These are phyloP conservation scores for Scheffersomyces stambukii DNA, from an alignment of 1,139 yeast species.

Conservation along the genomic window DNA sequence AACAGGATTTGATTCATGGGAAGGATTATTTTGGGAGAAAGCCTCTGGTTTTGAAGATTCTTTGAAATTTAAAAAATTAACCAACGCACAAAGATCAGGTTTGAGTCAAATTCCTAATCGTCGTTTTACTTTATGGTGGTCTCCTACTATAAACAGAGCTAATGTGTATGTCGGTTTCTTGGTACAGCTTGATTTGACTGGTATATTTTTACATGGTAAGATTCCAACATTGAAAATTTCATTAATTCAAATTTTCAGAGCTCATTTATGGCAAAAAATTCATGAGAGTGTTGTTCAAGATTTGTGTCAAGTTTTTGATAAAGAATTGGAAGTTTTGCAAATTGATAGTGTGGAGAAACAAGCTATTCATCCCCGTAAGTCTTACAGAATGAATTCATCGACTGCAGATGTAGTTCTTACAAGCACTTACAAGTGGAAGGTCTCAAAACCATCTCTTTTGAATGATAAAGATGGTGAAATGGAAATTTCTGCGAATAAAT, in stretches of 20 bases:
- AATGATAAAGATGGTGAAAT: constrained; percentile 55
- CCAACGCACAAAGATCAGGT: constrained; percentile 97
- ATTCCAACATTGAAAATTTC: constrained; percentile 96
- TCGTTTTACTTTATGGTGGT: constrained; percentile 98
- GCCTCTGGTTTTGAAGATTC: constrained; percentile 97
- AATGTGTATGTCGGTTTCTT: constrained; percentile 96
- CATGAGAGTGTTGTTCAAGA: constrained; percentile 96
- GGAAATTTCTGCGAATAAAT: constrained; percentile 61
- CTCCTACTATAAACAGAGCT: constrained; percentile 97
- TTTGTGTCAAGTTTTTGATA: constrained; percentile 86
- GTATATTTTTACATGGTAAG: constrained; percentile 95
- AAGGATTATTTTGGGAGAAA: constrained; percentile 97
- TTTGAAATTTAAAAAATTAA: constrained; percentile 86
- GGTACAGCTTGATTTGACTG: constrained; percentile 94
- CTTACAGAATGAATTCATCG: constrained; percentile 95
- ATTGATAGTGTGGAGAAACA: constrained; percentile 87
- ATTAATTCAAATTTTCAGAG: constrained; percentile 91
- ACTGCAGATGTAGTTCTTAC: constrained; percentile 84
- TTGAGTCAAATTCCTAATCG: constrained; percentile 97
- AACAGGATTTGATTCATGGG: constrained; percentile 98
- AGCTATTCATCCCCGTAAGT: constrained; percentile 93
- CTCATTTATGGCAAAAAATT: constrained; percentile 98
- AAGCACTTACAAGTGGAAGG: constrained; percentile 79
- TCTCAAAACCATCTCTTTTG: constrained; percentile 76
- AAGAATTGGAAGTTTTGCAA: constrained; percentile 77